phyloP scores from a whole-genome alignment of 345 rosid genomes.

The Clarkia xantiana region DNA sequence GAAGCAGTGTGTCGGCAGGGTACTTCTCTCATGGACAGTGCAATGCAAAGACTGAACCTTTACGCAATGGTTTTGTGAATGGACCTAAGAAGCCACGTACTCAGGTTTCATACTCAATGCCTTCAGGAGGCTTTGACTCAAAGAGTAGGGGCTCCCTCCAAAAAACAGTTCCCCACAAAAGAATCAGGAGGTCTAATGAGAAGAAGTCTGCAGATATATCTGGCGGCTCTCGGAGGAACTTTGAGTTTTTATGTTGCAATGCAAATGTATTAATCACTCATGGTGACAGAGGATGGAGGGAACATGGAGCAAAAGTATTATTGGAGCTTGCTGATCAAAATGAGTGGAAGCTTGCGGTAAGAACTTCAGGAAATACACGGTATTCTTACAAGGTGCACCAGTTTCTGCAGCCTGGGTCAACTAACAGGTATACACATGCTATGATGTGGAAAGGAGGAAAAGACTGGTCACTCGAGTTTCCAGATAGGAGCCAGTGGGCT shows the following conservation, averaged over 20 bases:
- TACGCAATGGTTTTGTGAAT: constrained; percentile 46
- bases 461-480: constrained; percentile 86
- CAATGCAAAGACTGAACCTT: constrained; percentile 44
- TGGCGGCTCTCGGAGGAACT: constrained; percentile 37
- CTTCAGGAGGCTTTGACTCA: constrained; percentile 55
- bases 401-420: constrained; percentile 86
- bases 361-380: constrained; percentile 48
- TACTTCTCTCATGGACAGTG: constrained; percentile 55
- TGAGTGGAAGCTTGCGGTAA: constrained; percentile 92
- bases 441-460: constrained; percentile 99
- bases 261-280: constrained; percentile 57
- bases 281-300: constrained; percentile 92
- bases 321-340: constrained; percentile 65
- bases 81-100: constrained; percentile 89
- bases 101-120: constrained; percentile 72
- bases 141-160: constrained; percentile 37
- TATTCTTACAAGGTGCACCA: constrained; percentile 86
- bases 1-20: constrained; percentile 38
- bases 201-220: constrained; percentile 43
- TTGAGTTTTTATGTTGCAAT: constrained; percentile 54
- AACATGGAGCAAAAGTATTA: constrained; percentile 54
- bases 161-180: constrained; percentile 50
- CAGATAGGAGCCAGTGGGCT: constrained; percentile 84
- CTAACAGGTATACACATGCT: constrained; percentile 86
- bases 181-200: constrained; percentile 68